phyloP scores from a whole-genome alignment of 2,329 filamentous ascomycete species.

The Neopestalotiopsis clavispora region DNA sequence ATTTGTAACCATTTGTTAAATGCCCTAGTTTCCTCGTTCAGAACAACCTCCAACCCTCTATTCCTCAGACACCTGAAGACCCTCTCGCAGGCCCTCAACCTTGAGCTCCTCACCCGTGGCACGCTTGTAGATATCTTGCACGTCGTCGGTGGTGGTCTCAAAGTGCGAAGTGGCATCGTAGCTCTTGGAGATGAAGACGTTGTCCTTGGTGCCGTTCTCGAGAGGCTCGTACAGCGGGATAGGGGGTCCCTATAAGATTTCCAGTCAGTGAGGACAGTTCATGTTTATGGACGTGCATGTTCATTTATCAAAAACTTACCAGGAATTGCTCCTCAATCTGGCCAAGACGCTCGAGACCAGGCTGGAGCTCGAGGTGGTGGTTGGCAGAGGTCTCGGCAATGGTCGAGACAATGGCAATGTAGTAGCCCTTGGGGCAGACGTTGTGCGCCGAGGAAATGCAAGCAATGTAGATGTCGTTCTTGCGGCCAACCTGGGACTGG shows the following conservation, averaged over 20 bases:
- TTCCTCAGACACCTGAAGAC: slow-evolving; percentile 74
- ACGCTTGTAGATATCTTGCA: slow-evolving; percentile 89
- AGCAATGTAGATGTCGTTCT: slow-evolving; percentile 98
- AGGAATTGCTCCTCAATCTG: slow-evolving; percentile 97
- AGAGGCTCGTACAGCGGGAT: slow-evolving; percentile 94
- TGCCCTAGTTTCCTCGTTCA: background rate
- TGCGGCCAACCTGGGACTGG: slow-evolving; percentile 94
- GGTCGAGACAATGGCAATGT: slow-evolving; percentile 97
- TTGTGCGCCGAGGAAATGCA: slow-evolving; percentile 96
- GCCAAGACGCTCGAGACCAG: slow-evolving; percentile 90
- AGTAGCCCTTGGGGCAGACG: slow-evolving; percentile 98
- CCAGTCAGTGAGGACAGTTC: background rate
- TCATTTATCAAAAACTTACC: slow-evolving; percentile 49
- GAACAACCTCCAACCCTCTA: slow-evolving; percentile 37
- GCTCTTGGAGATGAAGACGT: slow-evolving; percentile 97
- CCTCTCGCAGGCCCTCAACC: slow-evolving; percentile 85
- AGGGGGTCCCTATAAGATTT: slow-evolving; percentile 64
- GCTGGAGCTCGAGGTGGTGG: slow-evolving; percentile 93
- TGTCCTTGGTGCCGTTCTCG: slow-evolving; percentile 81
- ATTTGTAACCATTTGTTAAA: background rate
- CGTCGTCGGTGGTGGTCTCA: slow-evolving; percentile 89
- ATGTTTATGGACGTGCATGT: background rate
- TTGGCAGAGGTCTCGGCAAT: slow-evolving; percentile 92
- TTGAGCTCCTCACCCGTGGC: slow-evolving; percentile 84
- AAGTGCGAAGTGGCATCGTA: slow-evolving; percentile 99